These are phyloP conservation scores for Xylaria sp. DNA, from an alignment of 2,329 filamentous ascomycete genomes.

Conservation along the genomic window DNA sequence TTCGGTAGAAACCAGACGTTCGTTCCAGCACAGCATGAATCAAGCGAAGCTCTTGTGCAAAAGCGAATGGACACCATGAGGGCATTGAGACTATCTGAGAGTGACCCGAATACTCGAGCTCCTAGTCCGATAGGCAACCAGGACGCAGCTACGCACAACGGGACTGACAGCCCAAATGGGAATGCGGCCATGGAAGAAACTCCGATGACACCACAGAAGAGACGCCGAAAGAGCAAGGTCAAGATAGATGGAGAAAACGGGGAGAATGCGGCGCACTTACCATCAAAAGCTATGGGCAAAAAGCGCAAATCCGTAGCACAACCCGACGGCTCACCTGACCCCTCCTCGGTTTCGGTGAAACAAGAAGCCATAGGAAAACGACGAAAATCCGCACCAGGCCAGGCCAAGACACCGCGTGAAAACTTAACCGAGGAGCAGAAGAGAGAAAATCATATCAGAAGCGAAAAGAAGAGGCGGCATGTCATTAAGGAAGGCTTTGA, in stretches of 20 bases:
- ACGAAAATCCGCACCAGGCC: conserved; percentile 64
- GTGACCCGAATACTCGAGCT: conserved; percentile 68
- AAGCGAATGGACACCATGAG: conserved; percentile 65
- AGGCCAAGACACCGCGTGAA: conserved; percentile 65
- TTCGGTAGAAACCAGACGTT: conserved; percentile 71
- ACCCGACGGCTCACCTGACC: conserved; percentile 46
- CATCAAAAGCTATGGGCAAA: conserved; percentile 51
- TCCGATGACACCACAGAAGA: conserved; percentile 58
- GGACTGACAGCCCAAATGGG: conserved; percentile 45
- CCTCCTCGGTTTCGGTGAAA: conserved; percentile 53
- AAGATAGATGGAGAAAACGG: conserved; percentile 59
- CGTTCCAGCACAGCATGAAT: conserved; percentile 66
- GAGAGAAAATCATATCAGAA: conserved; percentile 76
- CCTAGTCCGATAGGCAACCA: conserved; percentile 62
- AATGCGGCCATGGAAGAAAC: conserved; percentile 51
- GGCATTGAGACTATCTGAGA: conserved; percentile 67
- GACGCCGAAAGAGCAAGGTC: conserved; percentile 67
- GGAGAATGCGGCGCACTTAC: conserved; percentile 50
- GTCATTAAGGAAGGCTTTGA: conserved; percentile 83
- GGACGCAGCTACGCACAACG: conserved; percentile 38
- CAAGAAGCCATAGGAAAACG: conserved; percentile 57
- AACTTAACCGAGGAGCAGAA: conserved; percentile 92
- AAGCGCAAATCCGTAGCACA: conserved; percentile 60
- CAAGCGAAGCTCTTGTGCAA: conserved; percentile 66
- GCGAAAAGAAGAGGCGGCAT: conserved; percentile 68